Conservation (phyloP, 257 asterid species). For the Anisodus tanguticus region DNA sequence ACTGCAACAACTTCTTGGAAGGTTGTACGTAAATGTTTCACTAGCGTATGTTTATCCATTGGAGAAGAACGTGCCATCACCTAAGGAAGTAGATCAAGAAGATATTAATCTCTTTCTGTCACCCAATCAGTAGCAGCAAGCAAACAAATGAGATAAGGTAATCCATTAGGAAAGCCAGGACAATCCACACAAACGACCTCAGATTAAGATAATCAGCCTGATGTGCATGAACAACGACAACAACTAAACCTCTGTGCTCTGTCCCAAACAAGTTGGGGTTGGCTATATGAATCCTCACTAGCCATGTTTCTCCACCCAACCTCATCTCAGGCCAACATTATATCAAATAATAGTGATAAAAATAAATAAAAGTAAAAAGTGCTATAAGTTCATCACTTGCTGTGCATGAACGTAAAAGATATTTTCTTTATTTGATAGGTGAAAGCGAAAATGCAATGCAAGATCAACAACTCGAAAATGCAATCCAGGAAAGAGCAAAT, state of each 20-base stretch:
- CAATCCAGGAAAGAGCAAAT: not conserved
- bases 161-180: not conserved
- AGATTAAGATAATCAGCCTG: not conserved
- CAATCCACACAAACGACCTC: slow-evolving; percentile 3
- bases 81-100: slow-evolving; percentile 43
- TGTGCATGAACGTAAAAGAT: not conserved
- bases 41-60: slow-evolving; percentile 86
- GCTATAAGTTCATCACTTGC: slow-evolving; percentile 2
- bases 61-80: slow-evolving; percentile 98
- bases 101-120: not conserved
- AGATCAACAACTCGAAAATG: slow-evolving; percentile 10
- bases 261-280: not conserved
- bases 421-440: not conserved
- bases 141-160: slow-evolving; percentile 9
- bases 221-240: slow-evolving; percentile 3
- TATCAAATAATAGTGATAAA: not conserved
- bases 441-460: slow-evolving; percentile 21
- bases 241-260: not conserved
- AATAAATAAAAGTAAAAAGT: not conserved
- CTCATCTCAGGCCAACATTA: not conserved
- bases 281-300: not conserved
- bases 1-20: slow-evolving; percentile 90
- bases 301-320: not conserved
- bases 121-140: slow-evolving; percentile 20
- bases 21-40: slow-evolving; percentile 72